These are phyloP conservation scores for Epichloe uncinata DNA, from an alignment of 2,329 filamentous ascomycete genomes.

Conservation along the genomic window DNA sequence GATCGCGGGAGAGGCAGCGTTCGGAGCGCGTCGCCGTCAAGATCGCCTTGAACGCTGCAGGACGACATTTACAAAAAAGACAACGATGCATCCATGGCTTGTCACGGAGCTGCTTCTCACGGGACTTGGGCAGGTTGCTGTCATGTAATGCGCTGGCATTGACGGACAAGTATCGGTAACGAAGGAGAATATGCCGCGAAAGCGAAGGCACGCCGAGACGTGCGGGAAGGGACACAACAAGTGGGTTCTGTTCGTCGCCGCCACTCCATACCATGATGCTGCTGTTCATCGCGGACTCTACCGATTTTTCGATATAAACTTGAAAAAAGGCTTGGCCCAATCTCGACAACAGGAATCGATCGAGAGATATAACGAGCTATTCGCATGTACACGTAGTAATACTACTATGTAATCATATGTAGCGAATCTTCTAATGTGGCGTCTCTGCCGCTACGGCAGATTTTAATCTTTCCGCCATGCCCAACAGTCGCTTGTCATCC, in stretches of 20 bases:
- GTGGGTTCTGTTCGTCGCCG: neutral
- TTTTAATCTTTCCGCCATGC: constrained; percentile 32
- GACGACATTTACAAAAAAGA: neutral
- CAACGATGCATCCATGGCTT: neutral
- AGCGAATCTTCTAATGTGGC: neutral
- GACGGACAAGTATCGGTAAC: neutral
- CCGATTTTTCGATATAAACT: too few species aligned
- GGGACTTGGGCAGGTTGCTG: neutral
- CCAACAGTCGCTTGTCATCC: constrained; percentile 53
- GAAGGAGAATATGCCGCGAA: neutral
- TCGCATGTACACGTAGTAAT: too few species aligned
- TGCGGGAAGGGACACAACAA: neutral
- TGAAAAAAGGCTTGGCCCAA: too few species aligned
- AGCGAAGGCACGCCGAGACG: neutral
- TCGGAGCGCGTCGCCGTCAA: constrained; percentile 13
- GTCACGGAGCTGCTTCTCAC: neutral
- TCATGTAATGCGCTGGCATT: neutral
- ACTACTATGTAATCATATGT: neutral
- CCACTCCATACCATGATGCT: too few species aligned
- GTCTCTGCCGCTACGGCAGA: constrained; percentile 20
- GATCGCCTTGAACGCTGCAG: constrained; percentile 1
- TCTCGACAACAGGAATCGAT: too few species aligned
- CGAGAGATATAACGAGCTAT: too few species aligned
- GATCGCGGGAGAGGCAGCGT: constrained; percentile 16
- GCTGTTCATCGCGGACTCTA: too few species aligned